Evolutionary conservation across 2,329 filamentous ascomycete genomes (phyloP), one percentile per base, ranked within the genome.

Genomic region (Pseudogymnoascus sp.): DNA sequence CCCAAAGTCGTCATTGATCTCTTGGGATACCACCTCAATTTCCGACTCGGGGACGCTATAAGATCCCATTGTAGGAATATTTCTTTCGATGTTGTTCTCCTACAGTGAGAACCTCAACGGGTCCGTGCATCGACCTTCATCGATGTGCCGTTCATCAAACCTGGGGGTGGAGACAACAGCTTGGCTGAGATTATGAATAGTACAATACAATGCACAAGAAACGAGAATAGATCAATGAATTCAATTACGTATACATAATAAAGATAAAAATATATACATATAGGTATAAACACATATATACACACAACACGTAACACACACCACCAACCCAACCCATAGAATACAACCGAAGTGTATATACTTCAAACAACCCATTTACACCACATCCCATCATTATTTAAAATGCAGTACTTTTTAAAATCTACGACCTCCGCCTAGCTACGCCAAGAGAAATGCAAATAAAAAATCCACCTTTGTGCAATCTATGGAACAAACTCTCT

Each of bases 361-460:
- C 49, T 55, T 55, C 49, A 35, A 55, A 55, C 49, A 33, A 33
- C 49, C 49, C 28, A 55, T 55, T 55, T 33, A 55, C 49, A 55
- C 49, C 49, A 55, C 49, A 33, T 55, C 49, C 49, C 49, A 55
- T 55, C 49, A 55, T 55, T 55, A 55, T 55, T 33, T 55, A 55
- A 35, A 55, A 55, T 55, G 49, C 49, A 33, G 49, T 55, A 55
- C 49, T 55, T 55, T 55, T 55, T 55, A 55, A 35, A 55, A 55
- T 55, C 49, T 55, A 55, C 49, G 28, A 55, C 49, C 49, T 55
- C 49, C 49, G 16, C 49, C 49, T 55, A 55, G 49, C 49, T 55
- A 55, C 49, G 49, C 49, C 49, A 55, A 35, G 49, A 31, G 45
- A 55, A 21, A 55, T 35, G 49, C 49, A 55, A 55, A 55, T 55